These are phyloP conservation scores for Raddia distichophylla DNA, from an alignment of 176 grass and related monocot genomes.

Conservation along the genomic window DNA sequence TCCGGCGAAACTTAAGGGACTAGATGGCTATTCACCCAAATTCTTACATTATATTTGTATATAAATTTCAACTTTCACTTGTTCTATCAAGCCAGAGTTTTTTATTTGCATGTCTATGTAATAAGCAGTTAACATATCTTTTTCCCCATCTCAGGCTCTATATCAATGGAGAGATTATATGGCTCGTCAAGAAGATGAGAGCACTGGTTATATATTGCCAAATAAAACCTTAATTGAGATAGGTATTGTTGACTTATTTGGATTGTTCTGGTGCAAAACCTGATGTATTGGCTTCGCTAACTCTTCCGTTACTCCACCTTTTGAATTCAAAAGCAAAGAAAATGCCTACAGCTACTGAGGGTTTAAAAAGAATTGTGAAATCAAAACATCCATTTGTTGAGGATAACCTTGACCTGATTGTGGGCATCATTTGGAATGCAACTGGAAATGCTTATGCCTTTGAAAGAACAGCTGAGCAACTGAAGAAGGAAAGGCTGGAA, in stretches of 20 bases:
- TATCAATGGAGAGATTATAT: conserved; percentile 84
- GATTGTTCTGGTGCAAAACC: conserved; percentile 3
- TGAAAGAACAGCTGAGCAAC: conserved; percentile 66
- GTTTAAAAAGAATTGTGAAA: conserved; percentile 72
- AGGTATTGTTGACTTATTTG: conserved; percentile 54
- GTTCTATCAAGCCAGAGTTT: neutral
- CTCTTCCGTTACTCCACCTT: neutral
- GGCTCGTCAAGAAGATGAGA: conserved; percentile 86
- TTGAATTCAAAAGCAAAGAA: conserved; percentile 74
- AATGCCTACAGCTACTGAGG: conserved; percentile 68
- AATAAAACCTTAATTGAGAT: conserved; percentile 93
- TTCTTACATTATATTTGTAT: neutral
- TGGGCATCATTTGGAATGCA: conserved; percentile 58
- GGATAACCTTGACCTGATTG: conserved; percentile 49
- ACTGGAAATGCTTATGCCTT: conserved; percentile 57
- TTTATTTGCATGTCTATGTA: conserved; percentile 5
- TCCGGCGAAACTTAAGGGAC: no score
- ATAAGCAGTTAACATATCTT: conserved; percentile 23
- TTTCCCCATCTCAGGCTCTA: conserved; percentile 56
- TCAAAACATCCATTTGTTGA: conserved; percentile 81
- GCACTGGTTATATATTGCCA: conserved; percentile 94
- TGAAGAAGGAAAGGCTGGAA: conserved; percentile 60
- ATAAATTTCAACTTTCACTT: neutral
- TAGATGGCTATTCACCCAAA: neutral
- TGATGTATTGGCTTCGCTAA: conserved; percentile 32